Evolutionary conservation across 177 flowering plant species (phyloP).

Genomic region (Vitis hybrid): DNA sequence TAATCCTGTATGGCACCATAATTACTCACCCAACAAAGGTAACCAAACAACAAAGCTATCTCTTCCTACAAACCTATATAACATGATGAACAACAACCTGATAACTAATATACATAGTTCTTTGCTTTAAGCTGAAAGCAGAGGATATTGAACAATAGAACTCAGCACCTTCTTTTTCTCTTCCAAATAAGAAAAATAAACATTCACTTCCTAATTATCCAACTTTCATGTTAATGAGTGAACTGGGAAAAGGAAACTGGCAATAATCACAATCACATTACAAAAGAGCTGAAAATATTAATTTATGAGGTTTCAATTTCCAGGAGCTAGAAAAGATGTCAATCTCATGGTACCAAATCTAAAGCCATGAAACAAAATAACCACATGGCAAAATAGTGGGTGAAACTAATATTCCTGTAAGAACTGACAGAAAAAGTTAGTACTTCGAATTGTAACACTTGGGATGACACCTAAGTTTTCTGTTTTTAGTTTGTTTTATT

Average conservation of each 20-base stretch:
- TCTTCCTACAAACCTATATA: conserved; percentile 12
- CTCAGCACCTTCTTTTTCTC: too few species aligned
- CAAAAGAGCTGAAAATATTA: background rate
- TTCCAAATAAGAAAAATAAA: too few species aligned
- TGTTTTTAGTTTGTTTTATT: too few species aligned
- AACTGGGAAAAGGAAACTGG: background rate
- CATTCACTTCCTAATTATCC: too few species aligned
- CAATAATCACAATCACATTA: background rate
- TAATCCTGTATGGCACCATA: conserved; percentile 21
- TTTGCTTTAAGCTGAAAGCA: background rate
- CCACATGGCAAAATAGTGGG: background rate
- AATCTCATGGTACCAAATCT: background rate
- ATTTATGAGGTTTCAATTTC: background rate
- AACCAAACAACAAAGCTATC: conserved; percentile 18
- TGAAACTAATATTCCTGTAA: too few species aligned
- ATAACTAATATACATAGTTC: background rate
- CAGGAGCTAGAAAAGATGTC: background rate
- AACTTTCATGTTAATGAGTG: too few species aligned
- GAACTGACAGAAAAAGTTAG: too few species aligned
- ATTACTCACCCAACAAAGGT: conserved; percentile 24
- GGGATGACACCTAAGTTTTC: too few species aligned
- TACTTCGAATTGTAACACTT: too few species aligned
- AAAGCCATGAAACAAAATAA: background rate
- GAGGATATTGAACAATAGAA: too few species aligned
- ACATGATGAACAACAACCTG: conserved; percentile 3